Evolutionary conservation across 257 asterid species (phyloP).

Genomic region (Penstemon newberryi): DNA sequence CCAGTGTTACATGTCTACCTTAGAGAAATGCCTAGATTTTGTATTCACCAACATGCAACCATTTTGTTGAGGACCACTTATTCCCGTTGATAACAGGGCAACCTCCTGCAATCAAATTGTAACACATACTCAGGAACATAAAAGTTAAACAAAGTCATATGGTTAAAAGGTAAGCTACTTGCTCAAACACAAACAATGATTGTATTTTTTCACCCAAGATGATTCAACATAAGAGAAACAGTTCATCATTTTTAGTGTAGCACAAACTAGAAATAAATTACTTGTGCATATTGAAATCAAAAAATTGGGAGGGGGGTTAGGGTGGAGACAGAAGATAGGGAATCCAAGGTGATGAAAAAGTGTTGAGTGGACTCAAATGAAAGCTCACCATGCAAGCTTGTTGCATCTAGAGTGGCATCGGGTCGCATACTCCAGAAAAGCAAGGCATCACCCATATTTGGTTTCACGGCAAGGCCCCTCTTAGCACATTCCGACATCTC

Average conservation of each 20-base stretch:
- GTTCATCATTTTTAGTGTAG: neutral
- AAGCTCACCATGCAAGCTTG: conserved; percentile 82
- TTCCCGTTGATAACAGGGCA: conserved; percentile 60
- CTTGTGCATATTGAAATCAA: neutral
- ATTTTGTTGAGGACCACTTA: conserved; percentile 66
- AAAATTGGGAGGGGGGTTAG: neutral
- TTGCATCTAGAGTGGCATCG: conserved; percentile 74
- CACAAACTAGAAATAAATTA: conserved; percentile 9
- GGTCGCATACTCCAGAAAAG: conserved; percentile 96
- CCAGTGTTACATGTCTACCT: conserved; percentile 26
- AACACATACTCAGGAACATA: conserved; percentile 2
- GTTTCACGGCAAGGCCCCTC: conserved; percentile 73
- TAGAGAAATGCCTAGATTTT: conserved; percentile 31
- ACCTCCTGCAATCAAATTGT: conserved; percentile 44
- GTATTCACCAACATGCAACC: conserved; percentile 71
- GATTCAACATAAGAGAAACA: neutral
- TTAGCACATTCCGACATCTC: conserved; percentile 78
- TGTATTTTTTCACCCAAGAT: conserved; percentile 6
- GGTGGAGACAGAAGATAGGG: neutral
- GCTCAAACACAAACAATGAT: neutral
- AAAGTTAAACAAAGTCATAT: conserved; percentile 6
- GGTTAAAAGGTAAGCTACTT: neutral
- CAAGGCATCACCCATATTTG: conserved; percentile 76
- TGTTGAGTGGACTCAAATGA: conserved; percentile 14
- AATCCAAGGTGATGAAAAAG: neutral